Evolutionary conservation across 495 filamentous ascomycete species (phyloP).

Genomic region (Xylaria nigripes): DNA sequence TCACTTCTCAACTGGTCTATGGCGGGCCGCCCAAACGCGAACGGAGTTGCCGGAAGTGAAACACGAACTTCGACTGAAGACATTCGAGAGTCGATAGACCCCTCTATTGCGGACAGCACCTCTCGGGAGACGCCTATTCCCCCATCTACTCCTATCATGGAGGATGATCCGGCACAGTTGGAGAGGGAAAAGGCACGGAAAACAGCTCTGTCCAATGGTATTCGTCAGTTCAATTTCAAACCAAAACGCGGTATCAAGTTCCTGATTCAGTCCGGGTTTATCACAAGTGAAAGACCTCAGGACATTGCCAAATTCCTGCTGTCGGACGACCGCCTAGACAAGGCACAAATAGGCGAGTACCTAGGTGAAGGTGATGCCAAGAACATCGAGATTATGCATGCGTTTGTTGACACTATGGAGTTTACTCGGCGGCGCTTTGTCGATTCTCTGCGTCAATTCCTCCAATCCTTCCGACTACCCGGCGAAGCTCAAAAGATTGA

Average conservation of each 20-base stretch:
- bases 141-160: slow-evolving; percentile 64
- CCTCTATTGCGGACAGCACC: slow-evolving; percentile 40
- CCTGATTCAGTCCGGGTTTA: slow-evolving; percentile 76
- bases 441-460: slow-evolving; percentile 79
- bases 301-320: slow-evolving; percentile 83
- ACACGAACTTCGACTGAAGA: slow-evolving; percentile 62
- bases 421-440: slow-evolving; percentile 91
- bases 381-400: slow-evolving; percentile 96
- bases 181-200: slow-evolving; percentile 92
- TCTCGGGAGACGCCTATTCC: slow-evolving; percentile 55
- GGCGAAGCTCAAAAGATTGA: slow-evolving; percentile 99
- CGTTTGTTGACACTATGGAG: slow-evolving; percentile 92
- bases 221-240: slow-evolving; percentile 96
- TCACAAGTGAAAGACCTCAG: slow-evolving; percentile 61
- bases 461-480: slow-evolving; percentile 90
- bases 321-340: slow-evolving; percentile 68
- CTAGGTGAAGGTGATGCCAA: slow-evolving; percentile 87
- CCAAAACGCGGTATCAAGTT: slow-evolving; percentile 88
- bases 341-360: slow-evolving; percentile 87
- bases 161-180: slow-evolving; percentile 85
- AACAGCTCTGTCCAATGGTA: slow-evolving; percentile 78
- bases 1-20: slow-evolving; percentile 86
- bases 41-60: slow-evolving; percentile 41
- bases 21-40: slow-evolving; percentile 51
- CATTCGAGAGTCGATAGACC: slow-evolving; percentile 74